phyloP scores from a whole-genome alignment of 2,329 filamentous ascomycete genomes.

The Zelopaecilomyces penicillatus region DNA sequence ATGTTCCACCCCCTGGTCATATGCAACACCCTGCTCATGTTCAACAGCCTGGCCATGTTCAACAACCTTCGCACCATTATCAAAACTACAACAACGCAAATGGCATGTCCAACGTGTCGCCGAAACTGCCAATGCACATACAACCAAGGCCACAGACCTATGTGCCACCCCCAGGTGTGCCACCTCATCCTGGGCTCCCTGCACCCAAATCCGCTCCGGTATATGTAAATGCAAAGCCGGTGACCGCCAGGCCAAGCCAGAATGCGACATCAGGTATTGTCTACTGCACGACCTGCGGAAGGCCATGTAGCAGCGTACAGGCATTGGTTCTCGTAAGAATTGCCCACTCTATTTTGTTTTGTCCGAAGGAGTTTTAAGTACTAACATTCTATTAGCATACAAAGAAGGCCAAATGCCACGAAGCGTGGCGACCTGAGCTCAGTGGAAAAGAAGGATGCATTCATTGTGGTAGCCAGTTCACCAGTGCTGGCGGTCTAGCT shows the following conservation, averaged over 20 bases:
- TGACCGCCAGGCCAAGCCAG: not conserved
- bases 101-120: no score
- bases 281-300: slow-evolving; percentile 23
- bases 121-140: no score
- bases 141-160: no score
- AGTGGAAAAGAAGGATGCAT: slow-evolving; percentile 30
- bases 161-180: no score
- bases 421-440: no score
- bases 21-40: no score
- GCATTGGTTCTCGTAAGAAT: slow-evolving; percentile 24
- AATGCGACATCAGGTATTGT: slow-evolving; percentile 10
- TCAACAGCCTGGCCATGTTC: no score
- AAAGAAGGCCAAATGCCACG: slow-evolving; percentile 5
- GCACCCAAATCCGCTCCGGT: no score
- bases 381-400: slow-evolving; percentile 3
- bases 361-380: slow-evolving; percentile 5
- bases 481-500: slow-evolving; percentile 29
- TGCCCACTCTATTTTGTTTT: not conserved
- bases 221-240: no score
- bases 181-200: not conserved
- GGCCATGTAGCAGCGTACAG: slow-evolving; percentile 24
- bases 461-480: slow-evolving; percentile 38
- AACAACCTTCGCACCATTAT: no score
- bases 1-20: no score
- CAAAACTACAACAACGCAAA: no score